Base-by-base conservation (phyloP, 1,284 basidiomycete species). In the Singerocomus inundabilis region DNA sequence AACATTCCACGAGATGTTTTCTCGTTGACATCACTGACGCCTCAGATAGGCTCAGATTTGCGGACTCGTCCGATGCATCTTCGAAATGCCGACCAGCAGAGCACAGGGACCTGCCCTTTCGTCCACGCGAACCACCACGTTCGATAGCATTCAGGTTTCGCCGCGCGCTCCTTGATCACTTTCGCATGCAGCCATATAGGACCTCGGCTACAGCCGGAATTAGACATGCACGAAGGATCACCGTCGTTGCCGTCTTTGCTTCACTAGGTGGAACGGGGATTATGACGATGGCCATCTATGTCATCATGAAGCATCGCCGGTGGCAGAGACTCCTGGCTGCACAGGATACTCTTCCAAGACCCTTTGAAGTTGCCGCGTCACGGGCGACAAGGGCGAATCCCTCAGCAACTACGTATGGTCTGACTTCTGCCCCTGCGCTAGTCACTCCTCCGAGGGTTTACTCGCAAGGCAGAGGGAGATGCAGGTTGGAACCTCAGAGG, bases 271-370 rank as follows among this genome's bases (percentile, higher is more conserved):
- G 62, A 5, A 40, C 34, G 7, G 55, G 49, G 8, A 24, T 67
- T 9, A 9, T 63, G 31, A 45, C 33, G 21, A 31, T 49, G n/a
- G 33, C 28, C 18, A 44, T 51, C 42, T 53, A 46, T 41, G 49
- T 34, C 33, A 35, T 57, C 32, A 16, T 58, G 18, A 51, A 30
- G 34, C 44, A 26, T 36, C 57, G 54, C 21, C 54, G 44, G 26
- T 53, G 52, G 32, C 51, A 29, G 35, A 52, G 53, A 13, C 2
- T 48, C 25, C 25, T 54, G 28, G 48, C 41, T 34, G 55, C 54
- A 2, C 63, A 64, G 38, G 63, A 68, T 18, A 58, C 58, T 15
- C 49, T 48, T 21, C 64, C 66, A 9, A 63, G 64, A 36, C 63
- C 63, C 2, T 64, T 61, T 42, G 54, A 52, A n/a, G 15, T 47